These are phyloP conservation scores for Aspergillus nanangensis DNA, from an alignment of 495 filamentous ascomycete species.

Conservation along the genomic window DNA sequence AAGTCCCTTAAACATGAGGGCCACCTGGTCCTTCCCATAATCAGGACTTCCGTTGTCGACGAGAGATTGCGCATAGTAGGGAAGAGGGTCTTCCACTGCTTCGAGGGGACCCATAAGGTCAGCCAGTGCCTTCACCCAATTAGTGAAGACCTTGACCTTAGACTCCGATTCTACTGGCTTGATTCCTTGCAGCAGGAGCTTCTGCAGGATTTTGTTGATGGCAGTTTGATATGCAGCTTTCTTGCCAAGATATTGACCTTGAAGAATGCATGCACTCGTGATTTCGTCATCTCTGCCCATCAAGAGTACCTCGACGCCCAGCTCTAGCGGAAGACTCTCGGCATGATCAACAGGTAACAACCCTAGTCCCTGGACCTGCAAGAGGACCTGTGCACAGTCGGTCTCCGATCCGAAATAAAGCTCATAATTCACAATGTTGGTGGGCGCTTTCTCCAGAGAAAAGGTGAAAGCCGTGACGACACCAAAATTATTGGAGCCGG, in stretches of 20 bases:
- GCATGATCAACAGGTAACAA: not conserved
- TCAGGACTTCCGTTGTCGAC: not conserved
- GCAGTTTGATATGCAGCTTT: not conserved
- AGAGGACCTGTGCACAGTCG: slow-evolving; percentile 1
- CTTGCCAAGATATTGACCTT: slow-evolving; percentile 1
- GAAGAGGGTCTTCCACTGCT: not conserved
- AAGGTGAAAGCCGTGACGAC: slow-evolving; percentile 2
- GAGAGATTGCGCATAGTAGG: slow-evolving; percentile 1
- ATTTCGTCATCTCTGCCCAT: not conserved
- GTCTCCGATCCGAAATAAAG: not conserved
- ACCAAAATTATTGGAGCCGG: slow-evolving; percentile 3
- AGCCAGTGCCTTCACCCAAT: not conserved
- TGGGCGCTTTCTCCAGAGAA: not conserved
- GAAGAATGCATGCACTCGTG: not conserved
- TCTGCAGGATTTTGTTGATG: slow-evolving; percentile 2
- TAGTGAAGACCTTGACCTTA: not conserved
- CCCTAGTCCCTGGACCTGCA: slow-evolving; percentile 1
- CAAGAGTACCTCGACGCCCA: not conserved
- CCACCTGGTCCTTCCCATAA: not conserved
- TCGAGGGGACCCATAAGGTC: slow-evolving; percentile 6
- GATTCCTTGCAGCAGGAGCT: not conserved
- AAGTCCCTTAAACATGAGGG: not conserved
- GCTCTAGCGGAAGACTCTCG: not conserved
- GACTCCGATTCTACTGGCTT: not conserved
- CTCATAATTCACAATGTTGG: slow-evolving; percentile 1